Evolutionary conservation across 2,329 filamentous ascomycete species (phyloP).

Genomic region (Nemania sp.): DNA sequence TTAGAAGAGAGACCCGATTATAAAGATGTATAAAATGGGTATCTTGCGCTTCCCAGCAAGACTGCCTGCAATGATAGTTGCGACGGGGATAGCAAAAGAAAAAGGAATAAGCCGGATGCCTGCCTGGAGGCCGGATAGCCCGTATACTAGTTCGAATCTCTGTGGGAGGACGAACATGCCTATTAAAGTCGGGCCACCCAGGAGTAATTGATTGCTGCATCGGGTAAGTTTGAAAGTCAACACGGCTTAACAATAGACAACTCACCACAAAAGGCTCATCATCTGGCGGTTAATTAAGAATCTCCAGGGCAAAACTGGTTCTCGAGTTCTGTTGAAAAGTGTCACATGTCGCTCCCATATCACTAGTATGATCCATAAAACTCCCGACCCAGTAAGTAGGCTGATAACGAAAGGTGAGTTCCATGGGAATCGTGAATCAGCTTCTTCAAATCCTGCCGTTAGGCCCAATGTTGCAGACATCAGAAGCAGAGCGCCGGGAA

Average conservation of each 20-base stretch:
- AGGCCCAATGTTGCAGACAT: slow-evolving; percentile 18
- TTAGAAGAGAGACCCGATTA: slow-evolving; percentile 20
- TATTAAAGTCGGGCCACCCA: slow-evolving; percentile 22
- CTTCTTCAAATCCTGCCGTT: slow-evolving; percentile 24
- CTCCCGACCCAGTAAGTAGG: slow-evolving; percentile 10
- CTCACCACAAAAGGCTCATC: no score
- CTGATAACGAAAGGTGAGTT: slow-evolving; percentile 29
- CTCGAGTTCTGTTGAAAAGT: no score
- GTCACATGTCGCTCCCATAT: no score
- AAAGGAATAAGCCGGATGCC: slow-evolving; percentile 29
- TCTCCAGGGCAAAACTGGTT: not conserved
- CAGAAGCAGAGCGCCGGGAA: slow-evolving; percentile 20
- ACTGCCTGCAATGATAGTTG: not conserved
- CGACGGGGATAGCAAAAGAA: slow-evolving; percentile 4
- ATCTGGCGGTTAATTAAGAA: no score
- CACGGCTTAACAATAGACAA: no score
- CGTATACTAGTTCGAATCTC: slow-evolving; percentile 27
- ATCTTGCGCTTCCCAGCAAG: slow-evolving; percentile 24
- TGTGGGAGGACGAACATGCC: slow-evolving; percentile 24
- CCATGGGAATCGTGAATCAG: slow-evolving; percentile 27
- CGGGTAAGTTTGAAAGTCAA: no score
- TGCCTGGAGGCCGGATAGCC: slow-evolving; percentile 21
- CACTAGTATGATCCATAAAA: not conserved
- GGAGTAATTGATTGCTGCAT: no score
- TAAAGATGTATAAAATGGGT: slow-evolving; percentile 20